Percentiles rank a stretch among this genome's conserved stretches.
These are phyloP conservation scores for Epichloe brachyelytri DNA, from an alignment of 2,329 filamentous ascomycete genomes.

Conservation along the genomic window DNA sequence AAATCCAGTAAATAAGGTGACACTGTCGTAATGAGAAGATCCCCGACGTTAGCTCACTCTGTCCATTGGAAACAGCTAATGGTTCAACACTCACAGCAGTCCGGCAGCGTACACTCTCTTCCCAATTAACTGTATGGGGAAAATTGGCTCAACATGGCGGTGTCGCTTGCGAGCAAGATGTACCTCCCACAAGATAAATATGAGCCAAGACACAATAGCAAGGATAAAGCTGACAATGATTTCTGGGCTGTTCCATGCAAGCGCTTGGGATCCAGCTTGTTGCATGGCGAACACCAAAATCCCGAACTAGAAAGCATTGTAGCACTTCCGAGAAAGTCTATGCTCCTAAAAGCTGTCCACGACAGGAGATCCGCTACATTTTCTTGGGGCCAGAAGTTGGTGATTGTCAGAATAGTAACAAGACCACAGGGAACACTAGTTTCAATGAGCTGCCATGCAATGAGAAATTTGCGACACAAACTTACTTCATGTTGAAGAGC, in stretches of 20 bases:
- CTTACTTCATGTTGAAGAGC: slow-evolving; percentile 50
- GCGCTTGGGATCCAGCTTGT: slow-evolving; percentile 39
- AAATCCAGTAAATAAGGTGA: slow-evolving; percentile 44
- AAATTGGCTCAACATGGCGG: slow-evolving; percentile 37
- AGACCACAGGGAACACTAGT: slow-evolving; percentile 36
- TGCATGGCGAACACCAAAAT: slow-evolving; percentile 44
- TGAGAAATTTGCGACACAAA: neutral
- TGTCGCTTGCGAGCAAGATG: slow-evolving; percentile 25
- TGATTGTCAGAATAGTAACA: slow-evolving; percentile 31
- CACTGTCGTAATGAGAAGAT: slow-evolving; percentile 19
- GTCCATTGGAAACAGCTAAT: neutral
- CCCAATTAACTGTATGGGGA: slow-evolving; percentile 35
- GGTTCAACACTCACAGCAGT: slow-evolving; percentile 28
- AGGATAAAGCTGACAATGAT: slow-evolving; percentile 36
- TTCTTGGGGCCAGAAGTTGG: slow-evolving; percentile 32
- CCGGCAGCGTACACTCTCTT: slow-evolving; percentile 38
- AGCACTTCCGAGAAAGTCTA: slow-evolving; percentile 40
- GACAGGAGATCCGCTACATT: slow-evolving; percentile 23
- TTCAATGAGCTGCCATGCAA: slow-evolving; percentile 5
- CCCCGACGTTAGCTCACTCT: neutral
- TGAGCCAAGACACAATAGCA: slow-evolving; percentile 32
- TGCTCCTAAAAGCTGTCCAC: slow-evolving; percentile 29
- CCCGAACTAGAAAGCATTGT: slow-evolving; percentile 39
- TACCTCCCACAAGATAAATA: slow-evolving; percentile 39
- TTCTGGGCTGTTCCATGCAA: slow-evolving; percentile 37